Conservation (phyloP, 2,329 filamentous ascomycete species). For the Botrytis pseudocinerea region DNA sequence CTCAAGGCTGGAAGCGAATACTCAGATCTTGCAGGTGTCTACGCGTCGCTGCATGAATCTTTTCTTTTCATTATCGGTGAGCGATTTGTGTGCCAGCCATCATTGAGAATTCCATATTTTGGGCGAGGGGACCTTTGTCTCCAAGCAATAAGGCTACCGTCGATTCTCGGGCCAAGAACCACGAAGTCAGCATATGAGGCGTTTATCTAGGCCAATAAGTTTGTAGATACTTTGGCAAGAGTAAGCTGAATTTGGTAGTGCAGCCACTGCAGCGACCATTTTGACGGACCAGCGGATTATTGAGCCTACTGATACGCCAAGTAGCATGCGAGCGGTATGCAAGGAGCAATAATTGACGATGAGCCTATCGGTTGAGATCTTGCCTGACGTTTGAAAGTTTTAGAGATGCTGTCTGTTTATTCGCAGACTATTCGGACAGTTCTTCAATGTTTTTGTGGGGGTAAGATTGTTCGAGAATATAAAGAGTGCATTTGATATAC, state of each 20-base stretch:
- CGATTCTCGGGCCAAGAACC: neutral
- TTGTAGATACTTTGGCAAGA: neutral
- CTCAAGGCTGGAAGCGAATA: neutral
- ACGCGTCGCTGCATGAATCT: neutral
- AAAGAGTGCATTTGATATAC: neutral
- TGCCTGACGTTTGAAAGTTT: neutral
- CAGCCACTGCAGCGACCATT: neutral
- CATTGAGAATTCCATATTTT: neutral
- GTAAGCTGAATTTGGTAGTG: conserved; percentile 17
- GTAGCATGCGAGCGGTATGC: neutral
- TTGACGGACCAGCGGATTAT: conserved; percentile 1
- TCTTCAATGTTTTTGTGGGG: neutral
- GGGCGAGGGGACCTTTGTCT: neutral
- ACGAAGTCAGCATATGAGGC: neutral
- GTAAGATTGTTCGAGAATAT: neutral
- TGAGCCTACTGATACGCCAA: neutral
- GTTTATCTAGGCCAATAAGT: neutral
- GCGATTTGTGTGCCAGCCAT: neutral
- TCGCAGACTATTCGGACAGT: neutral
- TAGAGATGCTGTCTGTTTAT: neutral
- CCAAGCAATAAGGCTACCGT: neutral
- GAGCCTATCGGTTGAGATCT: neutral
- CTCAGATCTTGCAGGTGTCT: neutral
- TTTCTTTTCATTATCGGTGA: neutral
- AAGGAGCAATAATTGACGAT: conserved; percentile 4